A percentile compares a stretch with the other conserved stretches of the same genome.
These are phyloP conservation scores for Leishmania martiniquensis DNA, from an alignment of 208 protist genomes.

Conservation along the genomic window DNA sequence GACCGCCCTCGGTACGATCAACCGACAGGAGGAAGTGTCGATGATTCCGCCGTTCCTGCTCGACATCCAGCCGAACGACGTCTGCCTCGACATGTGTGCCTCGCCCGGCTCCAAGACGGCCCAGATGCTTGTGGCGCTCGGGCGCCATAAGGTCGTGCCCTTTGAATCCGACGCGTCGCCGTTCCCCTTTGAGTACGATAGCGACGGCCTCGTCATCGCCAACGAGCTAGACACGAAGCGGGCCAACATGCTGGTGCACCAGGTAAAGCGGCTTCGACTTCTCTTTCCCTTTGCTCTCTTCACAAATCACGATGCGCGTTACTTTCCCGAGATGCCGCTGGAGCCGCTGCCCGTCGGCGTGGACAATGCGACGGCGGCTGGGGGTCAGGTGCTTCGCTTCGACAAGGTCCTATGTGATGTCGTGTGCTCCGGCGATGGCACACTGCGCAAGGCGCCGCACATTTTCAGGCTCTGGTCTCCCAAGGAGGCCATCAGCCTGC, in stretches of 20 bases:
- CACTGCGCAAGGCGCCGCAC: conserved; percentile 85
- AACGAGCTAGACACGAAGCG: conserved; percentile 89
- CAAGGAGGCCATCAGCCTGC: conserved; percentile 66
- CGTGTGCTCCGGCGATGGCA: conserved; percentile 96
- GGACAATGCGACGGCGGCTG: neutral
- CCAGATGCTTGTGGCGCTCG: conserved; percentile 85
- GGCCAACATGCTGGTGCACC: conserved; percentile 88
- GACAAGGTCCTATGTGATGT: conserved; percentile 95
- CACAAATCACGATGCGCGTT: conserved; percentile 91
- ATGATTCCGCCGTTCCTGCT: conserved; percentile 89
- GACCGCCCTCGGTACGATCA: conserved; percentile 85
- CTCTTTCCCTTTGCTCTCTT: conserved; percentile 91
- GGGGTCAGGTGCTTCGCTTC: conserved; percentile 73
- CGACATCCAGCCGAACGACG: conserved; percentile 76
- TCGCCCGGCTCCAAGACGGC: conserved; percentile 92
- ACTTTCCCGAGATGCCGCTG: conserved; percentile 72
- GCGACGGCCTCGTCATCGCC: conserved; percentile 78
- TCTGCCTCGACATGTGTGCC: conserved; percentile 92
- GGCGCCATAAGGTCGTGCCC: conserved; percentile 66
- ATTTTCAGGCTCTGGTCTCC: conserved; percentile 88
- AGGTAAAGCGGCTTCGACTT: conserved; percentile 81
- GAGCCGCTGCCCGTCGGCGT: neutral
- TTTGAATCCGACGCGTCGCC: conserved; percentile 59
- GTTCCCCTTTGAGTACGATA: conserved; percentile 81
- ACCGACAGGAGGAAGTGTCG: conserved; percentile 80